phyloP scores from a whole-genome alignment of 495 filamentous ascomycete species.

The Aspergillus panamensis region DNA sequence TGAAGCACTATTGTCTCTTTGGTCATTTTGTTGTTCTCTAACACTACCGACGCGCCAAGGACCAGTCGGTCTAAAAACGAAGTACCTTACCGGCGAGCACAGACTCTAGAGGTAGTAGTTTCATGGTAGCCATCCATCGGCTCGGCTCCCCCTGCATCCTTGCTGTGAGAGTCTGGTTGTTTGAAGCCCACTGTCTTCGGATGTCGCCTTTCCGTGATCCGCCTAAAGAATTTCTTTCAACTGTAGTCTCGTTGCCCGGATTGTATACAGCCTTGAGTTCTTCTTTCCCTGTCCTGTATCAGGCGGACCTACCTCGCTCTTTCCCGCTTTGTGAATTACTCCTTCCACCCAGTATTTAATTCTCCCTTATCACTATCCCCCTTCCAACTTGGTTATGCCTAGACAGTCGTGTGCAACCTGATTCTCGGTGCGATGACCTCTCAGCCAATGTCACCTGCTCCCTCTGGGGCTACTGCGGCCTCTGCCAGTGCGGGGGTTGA shows the following conservation, averaged over 20 bases:
- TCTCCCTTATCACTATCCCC: not conserved
- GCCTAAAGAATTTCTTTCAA: not conserved
- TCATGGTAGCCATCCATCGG: slow-evolving; percentile 1
- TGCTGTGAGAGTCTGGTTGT: slow-evolving; percentile 3
- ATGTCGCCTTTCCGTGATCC: slow-evolving; percentile 14
- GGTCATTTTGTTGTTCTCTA: not conserved
- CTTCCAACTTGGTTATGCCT: slow-evolving; percentile 6
- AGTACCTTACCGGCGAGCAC: not conserved
- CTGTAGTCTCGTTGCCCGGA: not conserved
- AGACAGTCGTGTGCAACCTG: not conserved
- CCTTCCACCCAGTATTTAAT: not conserved
- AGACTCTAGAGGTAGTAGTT: not conserved
- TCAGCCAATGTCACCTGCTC: slow-evolving; percentile 21
- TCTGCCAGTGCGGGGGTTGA: slow-evolving; percentile 12
- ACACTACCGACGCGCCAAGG: slow-evolving; percentile 7
- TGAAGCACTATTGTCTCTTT: not conserved
- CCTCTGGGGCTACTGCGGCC: slow-evolving; percentile 20
- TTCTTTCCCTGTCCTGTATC: not conserved
- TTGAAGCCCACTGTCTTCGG: not conserved
- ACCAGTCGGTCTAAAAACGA: slow-evolving; percentile 1
- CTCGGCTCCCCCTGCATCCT: slow-evolving; percentile 4
- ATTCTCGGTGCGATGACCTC: slow-evolving; percentile 9
- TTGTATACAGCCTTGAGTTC: not conserved
- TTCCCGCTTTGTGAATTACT: not conserved
- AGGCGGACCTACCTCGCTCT: too few species aligned